phyloP scores from a whole-genome alignment of 495 filamentous ascomycete genomes.

The Amniculicola lignicola region DNA sequence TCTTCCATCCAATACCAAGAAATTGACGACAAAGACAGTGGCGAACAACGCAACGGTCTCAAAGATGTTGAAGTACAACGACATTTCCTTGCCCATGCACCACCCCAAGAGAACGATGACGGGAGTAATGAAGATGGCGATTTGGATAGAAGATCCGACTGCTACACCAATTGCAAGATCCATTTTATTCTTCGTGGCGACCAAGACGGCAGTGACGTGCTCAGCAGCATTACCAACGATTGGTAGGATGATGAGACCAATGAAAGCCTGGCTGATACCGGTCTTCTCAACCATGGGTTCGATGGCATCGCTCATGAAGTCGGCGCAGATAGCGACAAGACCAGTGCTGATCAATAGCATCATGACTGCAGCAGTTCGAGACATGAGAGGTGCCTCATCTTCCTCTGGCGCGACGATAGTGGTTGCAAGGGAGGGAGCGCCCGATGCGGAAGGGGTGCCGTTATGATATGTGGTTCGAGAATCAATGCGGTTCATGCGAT shows the following conservation, averaged over 20 bases:
- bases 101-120: conserved; percentile 86
- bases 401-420: conserved; percentile 29
- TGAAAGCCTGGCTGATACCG: conserved; percentile 70
- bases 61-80: conserved; percentile 86
- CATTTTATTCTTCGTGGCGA: conserved; percentile 94
- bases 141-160: conserved; percentile 83
- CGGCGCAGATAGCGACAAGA: conserved; percentile 80
- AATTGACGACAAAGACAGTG: conserved; percentile 85
- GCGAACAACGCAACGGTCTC: conserved; percentile 86
- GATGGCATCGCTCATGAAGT: conserved; percentile 82
- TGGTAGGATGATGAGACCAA: conserved; percentile 83
- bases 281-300: conserved; percentile 64
- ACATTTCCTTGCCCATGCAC: conserved; percentile 78
- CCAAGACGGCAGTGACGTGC: conserved; percentile 84
- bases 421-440: background rate
- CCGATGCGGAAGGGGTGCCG: conserved; percentile 21
- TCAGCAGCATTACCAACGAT: conserved; percentile 92
- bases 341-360: conserved; percentile 72
- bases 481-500: conserved; percentile 54
- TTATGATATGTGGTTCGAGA: conserved; percentile 41
- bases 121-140: conserved; percentile 85
- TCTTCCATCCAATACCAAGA: conserved; percentile 79
- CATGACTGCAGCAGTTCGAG: conserved; percentile 68
- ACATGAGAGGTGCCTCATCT: conserved; percentile 54
- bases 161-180: conserved; percentile 89